Conservation (phyloP, 495 filamentous ascomycete species). For the Neurospora sp. region DNA sequence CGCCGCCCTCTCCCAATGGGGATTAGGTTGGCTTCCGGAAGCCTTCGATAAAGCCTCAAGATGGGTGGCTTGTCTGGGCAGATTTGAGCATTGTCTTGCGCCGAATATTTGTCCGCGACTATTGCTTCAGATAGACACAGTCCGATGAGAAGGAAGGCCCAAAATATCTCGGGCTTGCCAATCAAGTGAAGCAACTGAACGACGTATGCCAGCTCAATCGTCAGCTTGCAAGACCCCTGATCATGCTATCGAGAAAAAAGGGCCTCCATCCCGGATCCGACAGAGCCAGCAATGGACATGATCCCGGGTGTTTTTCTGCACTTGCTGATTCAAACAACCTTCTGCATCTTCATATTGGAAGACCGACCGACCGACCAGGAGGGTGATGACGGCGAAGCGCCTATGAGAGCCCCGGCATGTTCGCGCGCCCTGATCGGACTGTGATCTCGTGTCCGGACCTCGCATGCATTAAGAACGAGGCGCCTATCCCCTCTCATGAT, state of each 20-base stretch:
- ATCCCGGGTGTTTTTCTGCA: neutral
- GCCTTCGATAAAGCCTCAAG: neutral
- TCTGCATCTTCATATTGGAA: neutral
- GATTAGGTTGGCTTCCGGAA: neutral
- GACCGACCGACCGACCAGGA: neutral
- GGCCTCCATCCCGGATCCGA: neutral
- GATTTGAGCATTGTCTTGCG: neutral
- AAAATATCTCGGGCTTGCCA: neutral
- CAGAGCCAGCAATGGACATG: neutral
- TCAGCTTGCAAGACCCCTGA: neutral
- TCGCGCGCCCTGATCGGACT: neutral
- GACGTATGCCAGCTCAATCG: neutral
- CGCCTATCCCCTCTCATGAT: neutral
- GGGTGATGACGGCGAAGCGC: neutral
- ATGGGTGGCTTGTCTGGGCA: neutral
- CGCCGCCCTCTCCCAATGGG: neutral
- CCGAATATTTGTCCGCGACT: neutral
- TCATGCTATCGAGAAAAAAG: neutral
- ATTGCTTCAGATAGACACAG: neutral
- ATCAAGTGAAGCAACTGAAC: neutral
- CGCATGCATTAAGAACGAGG: neutral
- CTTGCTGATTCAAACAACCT: neutral
- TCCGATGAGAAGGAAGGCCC: neutral
- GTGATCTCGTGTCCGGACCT: neutral
- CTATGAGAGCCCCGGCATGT: neutral